Conservation (phyloP, 768 basidiomycete genomes). For the Mycena rebaudengoi region DNA sequence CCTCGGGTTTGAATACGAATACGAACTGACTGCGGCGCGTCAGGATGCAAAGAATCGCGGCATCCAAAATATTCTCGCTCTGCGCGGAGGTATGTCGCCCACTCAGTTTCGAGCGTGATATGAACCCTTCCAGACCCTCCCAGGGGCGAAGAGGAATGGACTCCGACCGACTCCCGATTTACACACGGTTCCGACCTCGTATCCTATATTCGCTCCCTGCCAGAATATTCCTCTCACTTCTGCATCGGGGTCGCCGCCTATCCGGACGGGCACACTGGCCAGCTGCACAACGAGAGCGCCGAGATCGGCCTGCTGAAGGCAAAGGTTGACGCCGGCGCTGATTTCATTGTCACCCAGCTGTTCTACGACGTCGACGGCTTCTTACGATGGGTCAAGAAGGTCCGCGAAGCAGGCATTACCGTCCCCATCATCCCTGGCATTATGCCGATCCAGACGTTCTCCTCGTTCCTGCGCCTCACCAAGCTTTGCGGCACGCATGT, state of each 20-base stretch:
- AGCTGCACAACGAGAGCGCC: slow-evolving; percentile 60
- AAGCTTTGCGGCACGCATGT: slow-evolving; percentile 88
- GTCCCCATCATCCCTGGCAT: slow-evolving; percentile 95
- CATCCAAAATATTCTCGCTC: slow-evolving; percentile 89
- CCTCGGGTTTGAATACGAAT: slow-evolving; percentile 3
- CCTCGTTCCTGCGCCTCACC: slow-evolving; percentile 90
- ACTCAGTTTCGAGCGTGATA: background rate
- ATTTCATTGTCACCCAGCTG: slow-evolving; percentile 95
- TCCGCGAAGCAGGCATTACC: slow-evolving; percentile 82
- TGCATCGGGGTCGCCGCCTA: slow-evolving; percentile 98
- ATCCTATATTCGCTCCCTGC: slow-evolving; percentile 80
- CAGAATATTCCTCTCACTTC: slow-evolving; percentile 84
- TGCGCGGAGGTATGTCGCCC: slow-evolving; percentile 79
- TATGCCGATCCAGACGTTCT: slow-evolving; percentile 98
- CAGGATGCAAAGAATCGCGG: slow-evolving; percentile 83
- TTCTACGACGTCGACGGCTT: slow-evolving; percentile 97
- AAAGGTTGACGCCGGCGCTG: slow-evolving; percentile 94
- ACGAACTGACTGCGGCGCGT: background rate
- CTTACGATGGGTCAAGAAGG: slow-evolving; percentile 76
- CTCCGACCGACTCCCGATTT: slow-evolving; percentile 84
- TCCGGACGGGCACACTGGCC: slow-evolving; percentile 87
- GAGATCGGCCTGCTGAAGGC: slow-evolving; percentile 78
- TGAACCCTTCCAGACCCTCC: slow-evolving; percentile 75
- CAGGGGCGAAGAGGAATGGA: slow-evolving; percentile 93
- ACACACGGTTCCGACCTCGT: slow-evolving; percentile 91